A percentile compares a stretch with the other conserved stretches of the same genome.
Evolutionary conservation across 495 filamentous ascomycete species (phyloP).

Genomic region (Acidomyces sp.): DNA sequence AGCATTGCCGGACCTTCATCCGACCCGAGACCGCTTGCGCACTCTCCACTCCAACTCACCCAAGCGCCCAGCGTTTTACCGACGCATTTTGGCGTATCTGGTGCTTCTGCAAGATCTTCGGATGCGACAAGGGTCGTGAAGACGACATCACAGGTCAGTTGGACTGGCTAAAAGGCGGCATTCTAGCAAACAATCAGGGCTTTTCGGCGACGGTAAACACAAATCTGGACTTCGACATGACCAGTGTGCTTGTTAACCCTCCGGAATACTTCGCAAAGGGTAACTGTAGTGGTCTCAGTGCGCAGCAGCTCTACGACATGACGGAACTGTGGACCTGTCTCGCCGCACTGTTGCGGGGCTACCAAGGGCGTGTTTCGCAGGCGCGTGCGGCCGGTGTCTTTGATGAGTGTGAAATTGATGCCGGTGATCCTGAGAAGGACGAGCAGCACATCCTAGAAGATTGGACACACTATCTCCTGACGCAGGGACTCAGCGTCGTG

Average conservation of each 20-base stretch:
- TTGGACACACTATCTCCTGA: slow-evolving; percentile 49
- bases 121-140: slow-evolving; percentile 44
- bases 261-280: slow-evolving; percentile 46
- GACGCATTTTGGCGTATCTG: slow-evolving; percentile 57
- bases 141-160: slow-evolving; percentile 50
- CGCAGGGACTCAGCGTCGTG: slow-evolving; percentile 44
- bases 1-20: slow-evolving; percentile 45
- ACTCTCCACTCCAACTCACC: slow-evolving; percentile 38
- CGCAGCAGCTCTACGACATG: slow-evolving; percentile 50
- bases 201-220: slow-evolving; percentile 27
- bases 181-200: slow-evolving; percentile 34
- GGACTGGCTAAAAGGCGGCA: slow-evolving; percentile 51
- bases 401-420: slow-evolving; percentile 31
- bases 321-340: slow-evolving; percentile 56
- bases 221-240: slow-evolving; percentile 39
- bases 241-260: slow-evolving; percentile 43
- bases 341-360: slow-evolving; percentile 41
- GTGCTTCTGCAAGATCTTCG: slow-evolving; percentile 59
- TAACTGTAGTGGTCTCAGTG: slow-evolving; percentile 42
- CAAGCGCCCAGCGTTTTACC: slow-evolving; percentile 43
- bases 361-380: slow-evolving; percentile 43
- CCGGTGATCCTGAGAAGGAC: slow-evolving; percentile 40
- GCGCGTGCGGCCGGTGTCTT: slow-evolving; percentile 47
- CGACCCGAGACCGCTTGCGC: slow-evolving; percentile 45
- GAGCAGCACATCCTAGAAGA: slow-evolving; percentile 48